A percentile compares a stretch with the other conserved stretches of the same genome.
These are phyloP conservation scores for Loxodes magnus DNA, from an alignment of 73 alveolate genomes.

Conservation along the genomic window DNA sequence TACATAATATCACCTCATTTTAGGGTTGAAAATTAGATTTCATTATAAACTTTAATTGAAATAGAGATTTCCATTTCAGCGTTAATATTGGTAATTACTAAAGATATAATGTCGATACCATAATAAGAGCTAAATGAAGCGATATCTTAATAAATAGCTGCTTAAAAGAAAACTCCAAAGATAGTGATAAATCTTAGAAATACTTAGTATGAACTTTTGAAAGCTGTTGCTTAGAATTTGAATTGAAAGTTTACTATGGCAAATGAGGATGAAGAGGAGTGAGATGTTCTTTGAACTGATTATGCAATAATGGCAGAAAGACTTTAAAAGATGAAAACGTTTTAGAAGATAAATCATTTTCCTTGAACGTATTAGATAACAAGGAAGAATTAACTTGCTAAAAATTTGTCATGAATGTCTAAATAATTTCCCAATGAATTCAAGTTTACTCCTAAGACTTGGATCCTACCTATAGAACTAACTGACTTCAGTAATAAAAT, in stretches of 20 bases:
- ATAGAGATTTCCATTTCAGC: too few relatives aligned
- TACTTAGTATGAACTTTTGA: too few relatives aligned
- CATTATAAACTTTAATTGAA: too few relatives aligned
- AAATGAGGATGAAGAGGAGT: constrained; percentile 20
- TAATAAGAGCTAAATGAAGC: too few relatives aligned
- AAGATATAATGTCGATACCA: too few relatives aligned
- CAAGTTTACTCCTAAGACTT: constrained; percentile 57
- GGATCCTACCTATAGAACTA: constrained; percentile 58
- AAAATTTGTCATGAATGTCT: constrained; percentile 49
- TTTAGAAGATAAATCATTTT: constrained; percentile 57
- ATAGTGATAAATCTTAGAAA: too few relatives aligned
- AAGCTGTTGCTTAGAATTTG: constrained; percentile 16
- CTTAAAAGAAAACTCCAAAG: too few relatives aligned
- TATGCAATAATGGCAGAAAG: constrained; percentile 26
- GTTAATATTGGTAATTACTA: too few relatives aligned
- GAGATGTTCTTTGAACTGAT: constrained; percentile 41
- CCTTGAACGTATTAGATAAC: constrained; percentile 76
- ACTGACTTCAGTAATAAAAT: constrained; percentile 44
- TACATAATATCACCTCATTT: too few relatives aligned
- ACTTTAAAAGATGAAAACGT: constrained; percentile 33
- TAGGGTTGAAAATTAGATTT: too few relatives aligned
- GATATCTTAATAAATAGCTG: too few relatives aligned
- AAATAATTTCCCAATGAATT: constrained; percentile 49
- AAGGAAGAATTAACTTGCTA: constrained; percentile 61
- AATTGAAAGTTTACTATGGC: constrained; percentile 19